Evolutionary conservation across 2,329 filamentous ascomycete species (phyloP), one percentile per base, ranked within the genome.

Genomic region (Lachnellula arida): DNA sequence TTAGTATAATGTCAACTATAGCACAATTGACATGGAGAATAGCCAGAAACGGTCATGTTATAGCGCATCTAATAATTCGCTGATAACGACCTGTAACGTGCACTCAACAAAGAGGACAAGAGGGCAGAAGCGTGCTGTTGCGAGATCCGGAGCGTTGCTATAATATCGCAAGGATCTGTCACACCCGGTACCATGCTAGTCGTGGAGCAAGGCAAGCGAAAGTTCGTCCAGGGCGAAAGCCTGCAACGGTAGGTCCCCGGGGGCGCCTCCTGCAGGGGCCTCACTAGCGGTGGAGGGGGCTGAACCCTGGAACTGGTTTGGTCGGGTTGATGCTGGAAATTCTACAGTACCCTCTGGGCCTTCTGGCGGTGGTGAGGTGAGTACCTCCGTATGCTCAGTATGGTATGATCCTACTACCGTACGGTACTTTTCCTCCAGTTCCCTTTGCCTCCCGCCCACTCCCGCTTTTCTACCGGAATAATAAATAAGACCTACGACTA

Each of bases 111-210:
- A 34, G 23, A 35, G 35, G 35, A 12, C 37, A 51, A 32, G 47
- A 37, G 47, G 28, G 34, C 7, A 49, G 28, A 46, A 46, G 54
- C 50, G 55, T 57, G 59, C 55, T 57, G 57, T 61, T 60, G 61
- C 59, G 59, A 61, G 60, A 58, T 61, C 54, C 57, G 57, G 53
- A 53, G 47, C 46, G 4, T 5, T 23, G 14, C 28, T 19, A n/a
- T 52, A 7, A 25, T 4, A 5, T 48, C 15, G 44, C 44, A 47
- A 23, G 44, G 28, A 32, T 19, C 4, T n/a, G 19, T 25, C 19
- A 17, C 23, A 28, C 40, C 19, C 19, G 35, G 32, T 44, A 19
- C 46, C 28, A 11, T 22, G 15, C 37, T 15, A n/a, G 34, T 40
- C 50, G 49, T 48, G 44, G 54, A 28, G 46, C 34, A 44, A 12